These are phyloP conservation scores for Euphorbia peplus DNA, from an alignment of 345 rosid genomes.

Conservation along the genomic window DNA sequence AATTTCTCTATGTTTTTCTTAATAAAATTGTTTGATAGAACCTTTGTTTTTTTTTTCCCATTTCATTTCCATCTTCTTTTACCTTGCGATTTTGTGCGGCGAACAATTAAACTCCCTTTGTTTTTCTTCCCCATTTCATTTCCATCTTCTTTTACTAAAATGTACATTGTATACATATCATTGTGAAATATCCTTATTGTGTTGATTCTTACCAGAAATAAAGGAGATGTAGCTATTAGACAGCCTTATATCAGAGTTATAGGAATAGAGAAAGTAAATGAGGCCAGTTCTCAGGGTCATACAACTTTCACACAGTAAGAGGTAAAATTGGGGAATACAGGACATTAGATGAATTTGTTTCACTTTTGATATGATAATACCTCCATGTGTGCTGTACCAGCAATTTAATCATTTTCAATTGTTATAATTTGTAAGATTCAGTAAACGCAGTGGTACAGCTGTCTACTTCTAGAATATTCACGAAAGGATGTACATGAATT, in stretches of 20 bases:
- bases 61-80: too few relatives aligned
- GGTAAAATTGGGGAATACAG: slow-evolving; percentile 38
- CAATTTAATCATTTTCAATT: neutral
- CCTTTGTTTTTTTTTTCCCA: too few relatives aligned
- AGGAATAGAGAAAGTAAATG: slow-evolving; percentile 78
- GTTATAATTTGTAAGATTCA: neutral
- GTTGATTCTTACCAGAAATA: slow-evolving; percentile 48
- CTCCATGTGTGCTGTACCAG: neutral
- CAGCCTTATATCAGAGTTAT: slow-evolving; percentile 94
- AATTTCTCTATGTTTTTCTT: too few relatives aligned
- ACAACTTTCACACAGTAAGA: slow-evolving; percentile 73
- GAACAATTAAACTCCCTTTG: too few relatives aligned
- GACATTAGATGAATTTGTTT: neutral
- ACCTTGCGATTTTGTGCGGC: too few relatives aligned
- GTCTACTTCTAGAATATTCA: neutral
- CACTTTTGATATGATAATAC: neutral
- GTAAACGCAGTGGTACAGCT: neutral
- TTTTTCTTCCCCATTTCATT: too few relatives aligned
- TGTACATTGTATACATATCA: too few relatives aligned
- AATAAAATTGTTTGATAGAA: too few relatives aligned
- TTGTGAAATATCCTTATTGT: neutral
- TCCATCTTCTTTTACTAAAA: too few relatives aligned
- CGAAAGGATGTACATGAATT: neutral
- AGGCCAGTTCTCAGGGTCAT: slow-evolving; percentile 73
- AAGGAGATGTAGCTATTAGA: slow-evolving; percentile 89